Conservation (phyloP, 257 asterid species). For the Craterostigma plantagineum region DNA sequence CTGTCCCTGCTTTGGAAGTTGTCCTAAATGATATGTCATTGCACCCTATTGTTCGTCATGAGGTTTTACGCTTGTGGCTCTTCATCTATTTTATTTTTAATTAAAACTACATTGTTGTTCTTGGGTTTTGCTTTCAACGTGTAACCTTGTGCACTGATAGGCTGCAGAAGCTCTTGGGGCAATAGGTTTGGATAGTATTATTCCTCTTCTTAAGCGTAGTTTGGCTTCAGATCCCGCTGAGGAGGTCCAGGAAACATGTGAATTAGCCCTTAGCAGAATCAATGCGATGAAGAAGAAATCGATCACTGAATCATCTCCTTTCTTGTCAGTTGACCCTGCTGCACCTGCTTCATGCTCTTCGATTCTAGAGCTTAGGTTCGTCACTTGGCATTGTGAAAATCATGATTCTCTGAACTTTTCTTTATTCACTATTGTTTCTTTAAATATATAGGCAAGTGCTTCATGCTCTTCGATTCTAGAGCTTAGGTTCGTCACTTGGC, state of each 20-base stretch:
- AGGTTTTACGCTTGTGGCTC: slow-evolving; percentile 16
- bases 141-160: slow-evolving; percentile 12
- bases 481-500: too few relatives aligned
- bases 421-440: too few relatives aligned
- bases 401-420: background rate
- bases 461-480: too few relatives aligned
- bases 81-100: slow-evolving; percentile 1
- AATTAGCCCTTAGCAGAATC: slow-evolving; percentile 82
- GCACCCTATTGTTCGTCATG: slow-evolving; percentile 87
- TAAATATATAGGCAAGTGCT: too few relatives aligned
- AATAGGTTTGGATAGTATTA: slow-evolving; percentile 36
- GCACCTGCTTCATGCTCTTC: slow-evolving; percentile 60
- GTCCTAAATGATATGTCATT: slow-evolving; percentile 64
- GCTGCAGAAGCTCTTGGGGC: slow-evolving; percentile 90
- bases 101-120: background rate
- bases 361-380: slow-evolving; percentile 50
- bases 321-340: slow-evolving; percentile 91
- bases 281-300: slow-evolving; percentile 36
- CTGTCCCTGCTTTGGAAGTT: slow-evolving; percentile 69
- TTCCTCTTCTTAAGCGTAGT: slow-evolving; percentile 44
- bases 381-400: background rate
- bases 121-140: slow-evolving; percentile 4
- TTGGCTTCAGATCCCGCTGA: slow-evolving; percentile 30
- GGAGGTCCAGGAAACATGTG: slow-evolving; percentile 68
- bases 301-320: slow-evolving; percentile 45